Conservation (phyloP, 768 basidiomycete genomes). For the Gloeopeniophorella convolvens region DNA sequence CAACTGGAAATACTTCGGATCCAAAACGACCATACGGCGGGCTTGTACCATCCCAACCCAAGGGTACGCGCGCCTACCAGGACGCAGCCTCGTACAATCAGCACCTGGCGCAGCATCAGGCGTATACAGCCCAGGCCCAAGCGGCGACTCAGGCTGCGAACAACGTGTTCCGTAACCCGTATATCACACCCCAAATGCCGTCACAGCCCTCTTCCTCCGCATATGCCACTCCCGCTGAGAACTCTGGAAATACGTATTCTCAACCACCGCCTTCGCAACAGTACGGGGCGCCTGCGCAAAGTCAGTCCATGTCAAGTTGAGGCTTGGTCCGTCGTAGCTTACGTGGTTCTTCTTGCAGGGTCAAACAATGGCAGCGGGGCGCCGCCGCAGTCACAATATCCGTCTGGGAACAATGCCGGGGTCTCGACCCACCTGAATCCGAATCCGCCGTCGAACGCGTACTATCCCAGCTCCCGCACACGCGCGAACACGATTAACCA, state of each 20-base stretch:
- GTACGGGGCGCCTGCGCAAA: conserved; percentile 20
- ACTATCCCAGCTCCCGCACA: conserved; percentile 61
- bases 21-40: conserved; percentile 92
- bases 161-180: conserved; percentile 71
- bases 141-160: conserved; percentile 65
- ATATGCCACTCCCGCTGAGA: conserved; percentile 27
- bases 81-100: conserved; percentile 95
- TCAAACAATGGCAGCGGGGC: conserved; percentile 25
- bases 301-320: conserved; percentile 33
- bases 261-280: conserved; percentile 17
- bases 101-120: conserved; percentile 90
- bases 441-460: conserved; percentile 58
- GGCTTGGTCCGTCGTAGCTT: conserved; percentile 45
- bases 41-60: conserved; percentile 81
- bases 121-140: conserved; percentile 82
- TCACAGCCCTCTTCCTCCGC: conserved; percentile 28
- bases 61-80: conserved; percentile 78
- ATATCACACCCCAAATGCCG: conserved; percentile 45
- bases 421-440: conserved; percentile 31
- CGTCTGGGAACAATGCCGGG: conserved; percentile 11
- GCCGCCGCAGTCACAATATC: conserved; percentile 15
- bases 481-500: conserved; percentile 91
- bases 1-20: conserved; percentile 39
- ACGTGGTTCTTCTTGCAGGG: conserved; percentile 38
- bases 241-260: conserved; percentile 22